Base-by-base conservation (phyloP, 2,329 filamentous ascomycete species). In the Didymella glomerata region DNA sequence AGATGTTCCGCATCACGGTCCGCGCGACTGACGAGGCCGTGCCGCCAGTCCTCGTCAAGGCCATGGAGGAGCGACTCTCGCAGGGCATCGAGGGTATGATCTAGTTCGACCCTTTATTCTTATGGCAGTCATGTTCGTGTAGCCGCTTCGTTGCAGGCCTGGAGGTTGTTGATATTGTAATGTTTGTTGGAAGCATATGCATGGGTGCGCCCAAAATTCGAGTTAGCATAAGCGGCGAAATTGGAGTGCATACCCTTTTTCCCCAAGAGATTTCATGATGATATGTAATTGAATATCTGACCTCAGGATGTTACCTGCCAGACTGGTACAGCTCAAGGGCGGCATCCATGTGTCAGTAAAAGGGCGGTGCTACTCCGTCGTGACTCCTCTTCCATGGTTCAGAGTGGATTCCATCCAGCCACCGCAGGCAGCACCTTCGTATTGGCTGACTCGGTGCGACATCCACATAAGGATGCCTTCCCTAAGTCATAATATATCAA, bases 1-100 rank as follows among this genome's bases (percentile, higher is more conserved):
- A 97, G 95, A 97, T 97, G 92, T 91, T 96, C 71, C 93, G 95
- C 52, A 83, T 98, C 61, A 99, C 95, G 0, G 90, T 99, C 68
- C 87, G 95, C 63, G 95, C 94, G 6, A 99, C 95, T 1, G 94
- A 98, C 71, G 95, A 98, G 73, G 86, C 84, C 30, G 92, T 99
- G 0, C 93, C 95, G 8, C 84, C 86, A 1, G 84, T 94, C 20
- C 76, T 99, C 56, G 81, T 95, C 71, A 93, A 92, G 77, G 81
- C 91, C 57, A 96, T 99, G 92, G 90, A 96, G 73, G 91, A 94
- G 64, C 86, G 90, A 62, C 82, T 98, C 47, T 84, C 89, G 8
- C 81, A 84, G 67, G 85, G 85, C 32, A 70, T 77, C 20, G 75
- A 77, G 51, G 75, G 75, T 20, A 51, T 75, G 54, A 55, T 63